Percentiles rank a stretch among this genome's conserved stretches.
Evolutionary conservation across 306 rosid species (phyloP).

Genomic region (Morella rubra): DNA sequence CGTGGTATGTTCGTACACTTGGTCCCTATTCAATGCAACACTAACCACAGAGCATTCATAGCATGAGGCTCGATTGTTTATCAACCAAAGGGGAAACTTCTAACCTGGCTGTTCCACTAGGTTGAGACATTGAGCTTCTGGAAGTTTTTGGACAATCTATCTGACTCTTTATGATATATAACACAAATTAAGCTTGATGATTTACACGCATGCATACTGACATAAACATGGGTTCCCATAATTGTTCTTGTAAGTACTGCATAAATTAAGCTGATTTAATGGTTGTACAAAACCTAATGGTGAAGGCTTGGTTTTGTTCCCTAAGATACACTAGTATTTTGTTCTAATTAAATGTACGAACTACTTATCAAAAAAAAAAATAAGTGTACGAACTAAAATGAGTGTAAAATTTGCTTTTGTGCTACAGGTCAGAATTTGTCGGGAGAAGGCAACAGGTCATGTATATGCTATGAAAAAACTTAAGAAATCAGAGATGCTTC

Average conservation of each 20-base stretch:
- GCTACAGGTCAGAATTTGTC: conserved; percentile 89
- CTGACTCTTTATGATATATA: neutral
- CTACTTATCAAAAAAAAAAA: too few species aligned
- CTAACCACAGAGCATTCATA: neutral
- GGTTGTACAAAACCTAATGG: neutral
- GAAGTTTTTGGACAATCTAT: neutral
- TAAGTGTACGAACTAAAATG: neutral
- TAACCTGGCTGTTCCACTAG: neutral
- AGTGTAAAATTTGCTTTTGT: conserved; percentile 38
- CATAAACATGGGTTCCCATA: neutral
- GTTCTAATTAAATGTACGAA: neutral
- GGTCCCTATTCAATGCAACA: neutral
- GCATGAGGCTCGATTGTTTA: neutral
- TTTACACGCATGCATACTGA: neutral
- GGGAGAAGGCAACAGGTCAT: conserved; percentile 77
- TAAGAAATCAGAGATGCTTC: conserved; percentile 99
- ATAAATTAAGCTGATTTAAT: neutral
- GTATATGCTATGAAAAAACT: conserved; percentile 99
- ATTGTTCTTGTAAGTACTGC: neutral
- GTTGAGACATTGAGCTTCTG: neutral
- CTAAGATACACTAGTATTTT: too few species aligned
- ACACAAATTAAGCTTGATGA: too few species aligned
- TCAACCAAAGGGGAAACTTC: neutral
- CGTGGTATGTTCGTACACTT: neutral
- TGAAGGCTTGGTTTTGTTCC: neutral